Evolutionary conservation across 2,329 filamentous ascomycete genomes (phyloP).

Genomic region (Trichoderma sp.): DNA sequence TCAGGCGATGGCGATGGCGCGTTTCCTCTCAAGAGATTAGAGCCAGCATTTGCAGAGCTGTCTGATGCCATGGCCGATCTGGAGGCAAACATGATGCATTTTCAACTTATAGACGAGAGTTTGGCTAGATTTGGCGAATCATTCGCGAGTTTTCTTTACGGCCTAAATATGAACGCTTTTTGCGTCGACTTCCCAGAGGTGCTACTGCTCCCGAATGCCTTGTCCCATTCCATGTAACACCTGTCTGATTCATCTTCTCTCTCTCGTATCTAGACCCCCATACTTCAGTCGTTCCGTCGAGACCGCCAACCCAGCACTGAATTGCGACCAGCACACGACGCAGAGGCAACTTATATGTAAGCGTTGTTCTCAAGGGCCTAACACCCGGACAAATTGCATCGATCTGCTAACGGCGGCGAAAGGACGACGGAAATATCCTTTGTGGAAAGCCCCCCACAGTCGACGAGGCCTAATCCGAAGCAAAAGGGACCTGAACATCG

Average conservation of each 20-base stretch:
- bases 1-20: conserved; percentile 46
- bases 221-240: background rate
- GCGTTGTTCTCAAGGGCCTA: conserved; percentile 28
- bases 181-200: conserved; percentile 97
- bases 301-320: conserved; percentile 45
- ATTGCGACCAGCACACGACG: conserved; percentile 41
- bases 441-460: conserved; percentile 73
- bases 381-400: background rate
- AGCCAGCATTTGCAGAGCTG: conserved; percentile 89
- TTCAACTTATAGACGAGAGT: conserved; percentile 90
- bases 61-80: conserved; percentile 92
- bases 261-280: conserved; percentile 60
- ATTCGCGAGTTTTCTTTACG: conserved; percentile 93
- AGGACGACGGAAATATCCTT: conserved; percentile 92
- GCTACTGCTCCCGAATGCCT: background rate
- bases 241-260: background rate
- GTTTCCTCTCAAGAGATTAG: conserved; percentile 76
- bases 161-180: conserved; percentile 98
- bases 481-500: conserved; percentile 42
- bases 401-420: conserved; percentile 20
- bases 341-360: conserved; percentile 82
- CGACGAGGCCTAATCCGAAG: conserved; percentile 49
- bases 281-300: conserved; percentile 76
- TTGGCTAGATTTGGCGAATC: conserved; percentile 90
- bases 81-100: conserved; percentile 95